These are phyloP conservation scores for Neofusicoccum sp. DNA, from an alignment of 2,329 filamentous ascomycete genomes.

Conservation along the genomic window DNA sequence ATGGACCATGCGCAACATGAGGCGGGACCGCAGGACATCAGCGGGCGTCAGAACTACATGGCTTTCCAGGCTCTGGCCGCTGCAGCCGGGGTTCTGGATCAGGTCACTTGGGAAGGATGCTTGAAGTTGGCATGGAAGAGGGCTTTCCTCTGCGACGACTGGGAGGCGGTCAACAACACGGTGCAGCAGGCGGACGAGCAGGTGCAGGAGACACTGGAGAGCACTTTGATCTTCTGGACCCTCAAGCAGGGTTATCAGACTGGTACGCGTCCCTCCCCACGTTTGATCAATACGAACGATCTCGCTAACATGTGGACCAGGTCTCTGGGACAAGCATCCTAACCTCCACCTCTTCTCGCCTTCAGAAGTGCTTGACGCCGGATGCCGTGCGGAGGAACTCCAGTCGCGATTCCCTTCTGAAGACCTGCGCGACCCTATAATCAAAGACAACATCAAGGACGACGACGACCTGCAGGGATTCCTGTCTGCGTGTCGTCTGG, in stretches of 20 bases:
- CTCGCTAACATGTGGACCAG: conserved; percentile 20
- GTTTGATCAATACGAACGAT: conserved; percentile 1
- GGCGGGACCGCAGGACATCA: conserved; percentile 53
- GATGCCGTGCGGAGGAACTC: conserved; percentile 60
- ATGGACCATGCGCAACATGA: conserved; percentile 59
- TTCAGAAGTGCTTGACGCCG: conserved; percentile 45
- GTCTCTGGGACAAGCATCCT: conserved; percentile 22
- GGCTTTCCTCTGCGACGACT: conserved; percentile 81
- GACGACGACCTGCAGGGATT: conserved; percentile 66
- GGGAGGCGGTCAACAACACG: conserved; percentile 77
- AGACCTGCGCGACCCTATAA: conserved; percentile 66
- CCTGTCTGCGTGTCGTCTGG: conserved; percentile 69
- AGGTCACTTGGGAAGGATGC: conserved; percentile 48
- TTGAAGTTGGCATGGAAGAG: conserved; percentile 82
- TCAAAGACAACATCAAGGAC: conserved; percentile 73
- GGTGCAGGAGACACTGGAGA: conserved; percentile 60
- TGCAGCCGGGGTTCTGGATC: conserved; percentile 55
- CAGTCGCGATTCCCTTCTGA: conserved; percentile 56
- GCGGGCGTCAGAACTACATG: conserved; percentile 31
- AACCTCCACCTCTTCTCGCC: conserved; percentile 28
- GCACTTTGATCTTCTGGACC: conserved; percentile 70
- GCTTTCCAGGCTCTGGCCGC: conserved; percentile 67
- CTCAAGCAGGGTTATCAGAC: conserved; percentile 65
- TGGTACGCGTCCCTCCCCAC: conserved; percentile 52
- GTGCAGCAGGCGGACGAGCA: conserved; percentile 71